Conservation (phyloP, 441 rosid genomes). For the Codiaeum variegatum region DNA sequence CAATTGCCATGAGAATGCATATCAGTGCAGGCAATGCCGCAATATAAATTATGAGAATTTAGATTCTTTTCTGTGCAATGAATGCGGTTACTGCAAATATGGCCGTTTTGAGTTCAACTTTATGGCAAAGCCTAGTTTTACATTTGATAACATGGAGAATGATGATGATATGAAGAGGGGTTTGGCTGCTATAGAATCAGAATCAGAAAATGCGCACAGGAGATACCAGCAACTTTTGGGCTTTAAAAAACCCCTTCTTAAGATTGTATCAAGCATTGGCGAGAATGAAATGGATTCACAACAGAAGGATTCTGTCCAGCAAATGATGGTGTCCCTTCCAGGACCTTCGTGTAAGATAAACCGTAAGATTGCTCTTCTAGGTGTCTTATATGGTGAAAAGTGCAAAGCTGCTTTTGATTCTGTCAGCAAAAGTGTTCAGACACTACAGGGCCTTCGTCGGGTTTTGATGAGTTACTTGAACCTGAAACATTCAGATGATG, state of each 20-base stretch:
- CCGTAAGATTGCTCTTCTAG: constrained; percentile 98
- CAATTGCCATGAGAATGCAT: constrained; percentile 99
- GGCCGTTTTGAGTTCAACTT: constrained; percentile 99
- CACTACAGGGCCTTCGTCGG: constrained; percentile 97
- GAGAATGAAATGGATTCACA: constrained; percentile 99
- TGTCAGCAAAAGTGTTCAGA: constrained; percentile 99
- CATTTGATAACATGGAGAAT: constrained; percentile 98
- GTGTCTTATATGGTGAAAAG: constrained; percentile 99
- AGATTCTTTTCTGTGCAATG: constrained; percentile 99
- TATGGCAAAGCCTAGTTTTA: constrained; percentile 99
- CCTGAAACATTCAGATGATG: constrained; percentile 78
- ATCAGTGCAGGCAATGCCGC: constrained; percentile 99
- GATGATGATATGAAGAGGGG: constrained; percentile 99
- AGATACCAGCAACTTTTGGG: constrained; percentile 99
- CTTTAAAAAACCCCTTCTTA: constrained; percentile 98
- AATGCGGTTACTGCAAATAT: constrained; percentile 99
- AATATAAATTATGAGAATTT: constrained; percentile 97
- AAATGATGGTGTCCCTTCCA: constrained; percentile 99
- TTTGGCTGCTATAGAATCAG: constrained; percentile 95
- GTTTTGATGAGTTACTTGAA: constrained; percentile 98
- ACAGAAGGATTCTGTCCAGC: constrained; percentile 99
- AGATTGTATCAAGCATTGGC: constrained; percentile 98
- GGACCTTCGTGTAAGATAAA: constrained; percentile 99
- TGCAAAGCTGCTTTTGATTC: constrained; percentile 99
- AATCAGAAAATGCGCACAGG: constrained; percentile 99